Percentiles rank a stretch among this genome's conserved stretches.
These are phyloP conservation scores for Thraustotheca clavata DNA, from an alignment of 352 stramenopile species.

Conservation along the genomic window DNA sequence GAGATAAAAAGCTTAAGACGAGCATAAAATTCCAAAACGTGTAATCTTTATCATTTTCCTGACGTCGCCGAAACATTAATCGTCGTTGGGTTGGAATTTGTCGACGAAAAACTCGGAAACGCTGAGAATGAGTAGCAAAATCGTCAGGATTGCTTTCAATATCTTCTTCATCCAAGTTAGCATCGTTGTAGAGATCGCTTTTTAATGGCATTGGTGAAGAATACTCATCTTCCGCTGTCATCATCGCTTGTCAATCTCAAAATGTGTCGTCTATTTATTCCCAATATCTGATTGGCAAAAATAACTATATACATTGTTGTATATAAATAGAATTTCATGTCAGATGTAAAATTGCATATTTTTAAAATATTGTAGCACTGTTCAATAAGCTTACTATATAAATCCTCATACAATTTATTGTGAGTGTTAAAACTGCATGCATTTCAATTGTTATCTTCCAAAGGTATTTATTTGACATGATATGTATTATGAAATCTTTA, in stretches of 20 bases:
- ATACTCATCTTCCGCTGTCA: conserved; percentile 12
- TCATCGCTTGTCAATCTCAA: conserved; percentile 17
- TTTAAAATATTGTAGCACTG: background rate
- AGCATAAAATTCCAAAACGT: conserved; percentile 70
- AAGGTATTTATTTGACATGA: too few relatives aligned
- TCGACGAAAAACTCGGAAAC: background rate
- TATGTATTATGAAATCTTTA: too few relatives aligned
- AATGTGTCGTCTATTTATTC: background rate
- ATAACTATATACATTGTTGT: background rate
- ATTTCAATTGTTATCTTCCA: too few relatives aligned
- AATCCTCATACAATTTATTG: too few relatives aligned
- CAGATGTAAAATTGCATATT: background rate
- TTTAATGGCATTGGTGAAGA: conserved; percentile 16
- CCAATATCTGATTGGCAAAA: background rate
- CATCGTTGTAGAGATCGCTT: background rate
- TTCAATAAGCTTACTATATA: too few relatives aligned
- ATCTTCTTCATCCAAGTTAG: background rate
- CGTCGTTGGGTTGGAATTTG: conserved; percentile 24
- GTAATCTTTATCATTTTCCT: conserved; percentile 33
- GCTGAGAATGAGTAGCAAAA: background rate
- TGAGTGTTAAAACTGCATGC: too few relatives aligned
- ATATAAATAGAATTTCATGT: background rate
- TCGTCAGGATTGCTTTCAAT: background rate
- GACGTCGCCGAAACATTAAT: conserved; percentile 53
- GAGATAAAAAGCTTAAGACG: conserved; percentile 55